Percentiles rank a stretch among this genome's conserved stretches.
phyloP scores from a whole-genome alignment of 2,329 filamentous ascomycete species.

The Trichoderma lentiforme region DNA sequence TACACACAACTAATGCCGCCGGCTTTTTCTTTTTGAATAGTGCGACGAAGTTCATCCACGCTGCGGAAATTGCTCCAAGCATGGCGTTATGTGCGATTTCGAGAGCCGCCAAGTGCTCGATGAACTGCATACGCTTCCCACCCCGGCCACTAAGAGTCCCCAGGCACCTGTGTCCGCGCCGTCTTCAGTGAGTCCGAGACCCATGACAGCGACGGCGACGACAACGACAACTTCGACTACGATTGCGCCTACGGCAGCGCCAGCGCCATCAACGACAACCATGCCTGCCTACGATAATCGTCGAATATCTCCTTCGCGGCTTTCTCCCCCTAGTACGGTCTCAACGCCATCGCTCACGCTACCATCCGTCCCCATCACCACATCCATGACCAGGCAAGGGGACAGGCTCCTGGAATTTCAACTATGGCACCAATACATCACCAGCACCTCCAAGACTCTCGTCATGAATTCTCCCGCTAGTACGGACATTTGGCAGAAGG shows the following conservation, averaged over 20 bases:
- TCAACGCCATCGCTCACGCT: conserved; percentile 18
- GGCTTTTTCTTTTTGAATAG: conserved; percentile 32
- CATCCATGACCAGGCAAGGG: conserved; percentile 33
- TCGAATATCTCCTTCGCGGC: conserved; percentile 10
- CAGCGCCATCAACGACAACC: neutral
- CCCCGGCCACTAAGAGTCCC: conserved; percentile 28
- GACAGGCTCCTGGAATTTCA: conserved; percentile 57
- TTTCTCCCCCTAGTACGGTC: conserved; percentile 12
- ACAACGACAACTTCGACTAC: conserved; percentile 23
- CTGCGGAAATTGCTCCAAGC: conserved; percentile 65
- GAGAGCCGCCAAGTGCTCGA: conserved; percentile 49
- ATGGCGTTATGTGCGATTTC: conserved; percentile 65
- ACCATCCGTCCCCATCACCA: conserved; percentile 27
- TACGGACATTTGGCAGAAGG: conserved; percentile 57
- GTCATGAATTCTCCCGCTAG: conserved; percentile 50
- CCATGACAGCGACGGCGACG: conserved; percentile 23
- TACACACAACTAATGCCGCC: neutral
- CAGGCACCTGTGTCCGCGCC: conserved; percentile 1
- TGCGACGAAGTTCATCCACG: conserved; percentile 65
- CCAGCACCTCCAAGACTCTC: conserved; percentile 58
- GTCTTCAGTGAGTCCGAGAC: conserved; percentile 17
- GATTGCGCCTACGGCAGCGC: conserved; percentile 14
- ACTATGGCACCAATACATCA: conserved; percentile 63
- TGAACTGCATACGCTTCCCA: conserved; percentile 40
- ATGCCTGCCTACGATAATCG: conserved; percentile 3